These are phyloP conservation scores for Trichomonas tenax DNA, from an alignment of 208 protist genomes.

Conservation along the genomic window DNA sequence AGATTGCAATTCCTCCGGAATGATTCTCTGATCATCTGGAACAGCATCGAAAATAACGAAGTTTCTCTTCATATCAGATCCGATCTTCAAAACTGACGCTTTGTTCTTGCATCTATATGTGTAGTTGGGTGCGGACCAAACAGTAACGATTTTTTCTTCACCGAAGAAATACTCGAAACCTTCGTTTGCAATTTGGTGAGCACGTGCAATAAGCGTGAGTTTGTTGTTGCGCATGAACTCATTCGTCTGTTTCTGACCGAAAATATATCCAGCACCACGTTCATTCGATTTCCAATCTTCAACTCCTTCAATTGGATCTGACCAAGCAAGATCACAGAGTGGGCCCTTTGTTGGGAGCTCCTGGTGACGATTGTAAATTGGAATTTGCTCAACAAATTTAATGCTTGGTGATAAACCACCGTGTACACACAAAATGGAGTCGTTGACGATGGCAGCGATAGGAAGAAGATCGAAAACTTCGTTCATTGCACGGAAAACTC, in stretches of 20 bases:
- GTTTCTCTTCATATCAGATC: slow-evolving; percentile 73
- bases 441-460: not conserved
- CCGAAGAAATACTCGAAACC: slow-evolving; percentile 77
- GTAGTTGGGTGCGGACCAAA: slow-evolving; percentile 85
- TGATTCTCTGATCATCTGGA: not conserved
- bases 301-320: slow-evolving; percentile 32
- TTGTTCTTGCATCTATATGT: slow-evolving; percentile 89
- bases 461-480: slow-evolving; percentile 20
- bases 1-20: not conserved
- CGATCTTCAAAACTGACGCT: slow-evolving; percentile 86
- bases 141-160: slow-evolving; percentile 69
- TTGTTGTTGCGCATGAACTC: not conserved
- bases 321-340: not conserved
- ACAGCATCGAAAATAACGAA: slow-evolving; percentile 76
- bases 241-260: not conserved
- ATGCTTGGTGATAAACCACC: slow-evolving; percentile 9
- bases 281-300: not conserved
- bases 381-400: slow-evolving; percentile 63
- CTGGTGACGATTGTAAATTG: slow-evolving; percentile 44
- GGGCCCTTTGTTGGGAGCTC: not conserved
- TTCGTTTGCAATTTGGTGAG: slow-evolving; percentile 84
- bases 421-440: not conserved
- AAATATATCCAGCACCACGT: not conserved
- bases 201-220: not conserved
- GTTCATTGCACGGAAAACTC: not conserved